phyloP scores from a whole-genome alignment of 164 flowering plant genomes.

The Aristolochia californica region DNA sequence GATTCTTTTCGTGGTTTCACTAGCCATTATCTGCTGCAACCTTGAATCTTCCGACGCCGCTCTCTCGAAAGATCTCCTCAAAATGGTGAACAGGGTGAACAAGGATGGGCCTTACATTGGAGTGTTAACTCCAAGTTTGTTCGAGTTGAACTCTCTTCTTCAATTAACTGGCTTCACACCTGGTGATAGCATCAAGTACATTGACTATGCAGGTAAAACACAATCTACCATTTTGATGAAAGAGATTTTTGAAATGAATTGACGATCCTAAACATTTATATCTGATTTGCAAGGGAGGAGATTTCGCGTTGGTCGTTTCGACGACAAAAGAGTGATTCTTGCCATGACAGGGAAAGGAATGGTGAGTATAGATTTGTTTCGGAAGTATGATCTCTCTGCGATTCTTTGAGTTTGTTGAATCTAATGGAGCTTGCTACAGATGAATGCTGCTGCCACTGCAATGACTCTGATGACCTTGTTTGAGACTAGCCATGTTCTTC shows the following conservation, averaged over 20 bases:
- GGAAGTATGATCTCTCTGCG: constrained; percentile 38
- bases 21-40: too few species aligned
- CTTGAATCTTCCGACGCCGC: too few species aligned
- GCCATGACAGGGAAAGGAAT: constrained; percentile 14
- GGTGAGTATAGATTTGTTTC: constrained; percentile 11
- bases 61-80: background rate
- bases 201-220: constrained; percentile 42
- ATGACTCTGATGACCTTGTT: constrained; percentile 33
- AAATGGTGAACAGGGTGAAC: constrained; percentile 20
- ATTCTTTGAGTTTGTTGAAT: constrained; percentile 24
- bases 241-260: background rate
- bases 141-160: constrained; percentile 60
- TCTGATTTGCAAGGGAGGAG: constrained; percentile 11
- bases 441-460: constrained; percentile 41
- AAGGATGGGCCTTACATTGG: constrained; percentile 47
- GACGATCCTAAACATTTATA: background rate
- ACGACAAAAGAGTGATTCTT: constrained; percentile 10
- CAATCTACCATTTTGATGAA: background rate
- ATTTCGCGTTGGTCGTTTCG: constrained; percentile 12
- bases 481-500: constrained; percentile 11
- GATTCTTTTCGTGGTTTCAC: too few species aligned
- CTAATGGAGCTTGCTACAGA: constrained; percentile 13
- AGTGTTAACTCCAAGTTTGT: constrained; percentile 40
- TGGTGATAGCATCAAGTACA: constrained; percentile 7
- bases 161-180: constrained; percentile 33